These are phyloP conservation scores for Primulina tabacum DNA, from an alignment of 257 asterid species.

Conservation along the genomic window DNA sequence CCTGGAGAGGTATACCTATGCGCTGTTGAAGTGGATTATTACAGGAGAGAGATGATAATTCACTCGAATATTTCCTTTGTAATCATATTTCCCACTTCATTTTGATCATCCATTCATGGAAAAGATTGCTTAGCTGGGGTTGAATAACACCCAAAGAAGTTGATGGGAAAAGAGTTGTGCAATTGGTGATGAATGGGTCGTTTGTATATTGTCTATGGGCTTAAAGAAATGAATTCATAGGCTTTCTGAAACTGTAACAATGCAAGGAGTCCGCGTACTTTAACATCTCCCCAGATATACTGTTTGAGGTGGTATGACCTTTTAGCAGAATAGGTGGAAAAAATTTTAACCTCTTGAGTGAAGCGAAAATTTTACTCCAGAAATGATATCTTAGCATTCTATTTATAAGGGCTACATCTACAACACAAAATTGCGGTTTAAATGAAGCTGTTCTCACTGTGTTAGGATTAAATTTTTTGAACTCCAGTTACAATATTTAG, in stretches of 20 bases:
- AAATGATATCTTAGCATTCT: not conserved
- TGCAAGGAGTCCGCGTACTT: conserved; percentile 11
- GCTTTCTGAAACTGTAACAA: conserved; percentile 10
- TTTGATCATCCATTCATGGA: not conserved
- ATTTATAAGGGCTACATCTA: conserved; percentile 13
- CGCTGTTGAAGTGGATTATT: not conserved
- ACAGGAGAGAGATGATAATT: conserved; percentile 10
- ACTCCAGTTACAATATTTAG: not conserved
- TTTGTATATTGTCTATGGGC: conserved; percentile 9
- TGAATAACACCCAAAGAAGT: conserved; percentile 1
- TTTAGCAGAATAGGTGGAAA: conserved; percentile 6
- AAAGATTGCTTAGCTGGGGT: conserved; percentile 17
- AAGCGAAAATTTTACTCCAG: not conserved
- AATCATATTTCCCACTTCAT: conserved; percentile 8
- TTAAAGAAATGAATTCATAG: not conserved
- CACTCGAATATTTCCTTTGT: conserved; percentile 15
- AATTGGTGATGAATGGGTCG: conserved; percentile 2
- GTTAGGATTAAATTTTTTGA: not conserved
- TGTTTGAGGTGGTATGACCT: not conserved
- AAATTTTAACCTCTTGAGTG: conserved; percentile 14
- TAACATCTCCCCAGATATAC: not conserved
- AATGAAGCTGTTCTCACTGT: not conserved
- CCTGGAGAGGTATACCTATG: conserved; percentile 83
- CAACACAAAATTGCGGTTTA: too few species aligned
- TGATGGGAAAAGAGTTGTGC: conserved; percentile 4